Evolutionary conservation across 495 filamentous ascomycete species (phyloP).

Genomic region (Coniosporium apollinis): DNA sequence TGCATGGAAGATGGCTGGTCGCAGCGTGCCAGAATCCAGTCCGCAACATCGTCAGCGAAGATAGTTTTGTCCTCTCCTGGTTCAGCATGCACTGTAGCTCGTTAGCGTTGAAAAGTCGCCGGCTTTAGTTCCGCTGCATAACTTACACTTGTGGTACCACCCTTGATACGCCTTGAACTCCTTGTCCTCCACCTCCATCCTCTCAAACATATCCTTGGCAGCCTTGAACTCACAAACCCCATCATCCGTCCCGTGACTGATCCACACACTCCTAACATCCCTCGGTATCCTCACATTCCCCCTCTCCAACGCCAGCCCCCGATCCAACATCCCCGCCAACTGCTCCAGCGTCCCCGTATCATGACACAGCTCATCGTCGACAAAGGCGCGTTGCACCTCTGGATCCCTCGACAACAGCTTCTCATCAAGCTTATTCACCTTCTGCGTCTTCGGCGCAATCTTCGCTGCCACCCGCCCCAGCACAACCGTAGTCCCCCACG

Average conservation of each 20-base stretch:
- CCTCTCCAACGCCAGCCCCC: slow-evolving; percentile 33
- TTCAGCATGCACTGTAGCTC: slow-evolving; percentile 57
- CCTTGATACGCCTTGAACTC: slow-evolving; percentile 59
- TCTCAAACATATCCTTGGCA: slow-evolving; percentile 43
- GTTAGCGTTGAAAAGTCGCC: too few relatives aligned
- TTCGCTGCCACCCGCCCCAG: slow-evolving; percentile 46
- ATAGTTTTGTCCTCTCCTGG: slow-evolving; percentile 38
- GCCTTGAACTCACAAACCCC: slow-evolving; percentile 43
- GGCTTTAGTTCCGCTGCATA: background rate
- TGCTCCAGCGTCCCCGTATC: slow-evolving; percentile 66
- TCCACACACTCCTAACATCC: slow-evolving; percentile 31
- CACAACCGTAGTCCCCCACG: slow-evolving; percentile 36
- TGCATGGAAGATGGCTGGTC: slow-evolving; percentile 1
- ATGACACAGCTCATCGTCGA: slow-evolving; percentile 51
- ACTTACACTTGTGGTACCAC: slow-evolving; percentile 50
- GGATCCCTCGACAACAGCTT: slow-evolving; percentile 46
- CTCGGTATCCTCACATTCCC: slow-evolving; percentile 27
- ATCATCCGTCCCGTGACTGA: slow-evolving; percentile 55
- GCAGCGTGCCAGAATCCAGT: slow-evolving; percentile 49
- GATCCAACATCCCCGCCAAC: slow-evolving; percentile 56
- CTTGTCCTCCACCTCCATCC: slow-evolving; percentile 39
- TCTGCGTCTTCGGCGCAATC: slow-evolving; percentile 43
- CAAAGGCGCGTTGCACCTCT: slow-evolving; percentile 34
- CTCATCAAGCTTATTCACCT: slow-evolving; percentile 38
- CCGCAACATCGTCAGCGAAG: slow-evolving; percentile 52